Evolutionary conservation across 108 stramenopile species (phyloP), one percentile per base, ranked within the genome.

Genomic region (Schizochytrium sp.): DNA sequence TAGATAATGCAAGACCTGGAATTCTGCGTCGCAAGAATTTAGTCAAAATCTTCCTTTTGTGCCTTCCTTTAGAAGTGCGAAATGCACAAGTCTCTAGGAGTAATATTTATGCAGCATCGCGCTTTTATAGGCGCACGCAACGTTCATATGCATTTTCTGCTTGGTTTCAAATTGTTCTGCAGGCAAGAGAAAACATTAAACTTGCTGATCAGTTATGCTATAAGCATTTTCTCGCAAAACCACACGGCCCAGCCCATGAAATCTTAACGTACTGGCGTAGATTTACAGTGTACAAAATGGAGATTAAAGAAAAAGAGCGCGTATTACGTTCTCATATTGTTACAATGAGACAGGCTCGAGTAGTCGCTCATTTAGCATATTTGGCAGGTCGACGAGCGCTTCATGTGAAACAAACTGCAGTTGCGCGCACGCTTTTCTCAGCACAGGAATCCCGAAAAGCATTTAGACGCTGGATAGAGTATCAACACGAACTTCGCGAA

Each of bases 41-140:
- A 10, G 76, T 83, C 76, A 83, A 83, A 42, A 40, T 83, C 28
- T 83, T 83, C n/a, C 47, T 83, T n/a, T n/a, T 55, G 3, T 83
- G 76, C 47, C n/a, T 83, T 8, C 76, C 76, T 2, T 53, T 83
- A 5, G 28, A 83, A 50, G 53, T 55, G 53, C 47, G 76, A 17
- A 83, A 83, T 28, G 76, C 76, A n/a, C 8, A 55, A 49, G 76
- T 83, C 5, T 47, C 76, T 13, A 17, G 53, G 5, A 83, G 76
- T 53, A 83, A 55, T 53, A 1, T 40, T 53, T 83, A 47, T 40
- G 47, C 53, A 28, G 76, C 76, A 49, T 55, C 49, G 50, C 76
- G 76, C 1, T 55, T 47, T 10, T 49, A 38, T 10, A 17, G 76
- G 47, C 76, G 76, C 19, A 10, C 15, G 50, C 49, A 46, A 53